Evolutionary conservation across 2,329 filamentous ascomycete genomes (phyloP).

Genomic region (Talaromyces sp.): DNA sequence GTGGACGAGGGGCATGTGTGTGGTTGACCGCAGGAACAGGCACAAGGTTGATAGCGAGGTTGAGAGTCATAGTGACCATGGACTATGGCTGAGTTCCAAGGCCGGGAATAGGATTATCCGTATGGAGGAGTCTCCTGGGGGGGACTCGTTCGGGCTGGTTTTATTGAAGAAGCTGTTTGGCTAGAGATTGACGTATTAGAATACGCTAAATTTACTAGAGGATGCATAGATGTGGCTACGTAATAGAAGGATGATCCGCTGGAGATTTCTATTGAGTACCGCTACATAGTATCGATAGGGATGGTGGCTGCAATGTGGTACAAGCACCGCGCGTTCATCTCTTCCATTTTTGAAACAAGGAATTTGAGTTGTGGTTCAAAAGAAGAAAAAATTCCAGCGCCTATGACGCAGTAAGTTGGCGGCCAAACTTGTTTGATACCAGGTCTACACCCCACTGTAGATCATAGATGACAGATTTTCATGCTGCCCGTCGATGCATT

Average conservation of each 20-base stretch:
- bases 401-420: not conserved
- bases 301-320: not conserved
- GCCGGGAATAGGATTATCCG: conserved; percentile 77
- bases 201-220: not conserved
- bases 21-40: conserved; percentile 65
- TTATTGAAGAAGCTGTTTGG: conserved; percentile 13
- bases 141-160: conserved; percentile 8
- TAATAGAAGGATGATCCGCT: not conserved
- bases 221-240: not conserved
- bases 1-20: conserved; percentile 90
- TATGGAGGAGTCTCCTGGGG: conserved; percentile 53
- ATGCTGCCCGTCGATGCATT: not conserved
- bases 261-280: not conserved
- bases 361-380: not conserved
- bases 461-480: too few relatives aligned
- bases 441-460: too few relatives aligned
- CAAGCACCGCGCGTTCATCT: not conserved
- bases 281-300: not conserved
- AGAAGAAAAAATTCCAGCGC: not conserved
- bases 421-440: not conserved
- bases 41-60: conserved; percentile 43
- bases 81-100: conserved; percentile 67
- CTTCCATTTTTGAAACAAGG: not conserved
- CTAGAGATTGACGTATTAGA: not conserved
- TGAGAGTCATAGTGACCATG: conserved; percentile 63